Base-by-base conservation (phyloP, 2,329 filamentous ascomycete genomes). In the Penicillium thymicola region DNA sequence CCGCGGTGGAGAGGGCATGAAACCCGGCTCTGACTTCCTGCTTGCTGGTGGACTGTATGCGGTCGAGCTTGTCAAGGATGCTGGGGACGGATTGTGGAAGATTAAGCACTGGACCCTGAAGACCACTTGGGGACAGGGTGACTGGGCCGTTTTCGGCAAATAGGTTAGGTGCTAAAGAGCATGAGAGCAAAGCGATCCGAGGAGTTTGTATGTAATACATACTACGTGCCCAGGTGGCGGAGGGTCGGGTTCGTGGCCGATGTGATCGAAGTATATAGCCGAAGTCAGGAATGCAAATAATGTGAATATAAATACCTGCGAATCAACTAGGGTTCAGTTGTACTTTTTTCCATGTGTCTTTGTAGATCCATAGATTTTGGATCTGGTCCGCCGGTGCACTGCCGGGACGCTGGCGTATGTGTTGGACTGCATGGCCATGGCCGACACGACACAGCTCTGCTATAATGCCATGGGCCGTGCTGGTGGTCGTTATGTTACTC, bases 41-140 rank as follows among this genome's bases (percentile, higher is more conserved):
- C 40, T 70, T 53, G 65, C 54, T 16, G 71, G 67, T 5, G 42
- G 58, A 11, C 30, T 59, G 48, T 76, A 75, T 54, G 65, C 40
- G 18, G 23, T 71, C 13, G 70, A 73, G 51, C 32, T 74, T 18
- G 62, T 71, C 5, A 66, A 58, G 57, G 68, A 71, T 62, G 59
- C 61, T 18, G 45, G 8, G 5, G 67, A 67, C 30, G 67, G 65
- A 10, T 25, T 71, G 53, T 76, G 73, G 74, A 75, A 70, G 65
- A 67, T 71, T 18, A 68, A 66, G 63, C 59, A 64, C 18, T 72
- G 61, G 61, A 62, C 55, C 25, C 47, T 72, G 38, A 62, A 73
- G 41, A 32, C 67, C 51, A 61, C 66, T 11, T 76, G 74, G 73
- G 62, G 48, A 37, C 54, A 64, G 28, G 63, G 64, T 2, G 61